Evolutionary conservation across 2,329 filamentous ascomycete species (phyloP), one percentile per base, ranked within the genome.

Genomic region (Didymosphaeria variabile): DNA sequence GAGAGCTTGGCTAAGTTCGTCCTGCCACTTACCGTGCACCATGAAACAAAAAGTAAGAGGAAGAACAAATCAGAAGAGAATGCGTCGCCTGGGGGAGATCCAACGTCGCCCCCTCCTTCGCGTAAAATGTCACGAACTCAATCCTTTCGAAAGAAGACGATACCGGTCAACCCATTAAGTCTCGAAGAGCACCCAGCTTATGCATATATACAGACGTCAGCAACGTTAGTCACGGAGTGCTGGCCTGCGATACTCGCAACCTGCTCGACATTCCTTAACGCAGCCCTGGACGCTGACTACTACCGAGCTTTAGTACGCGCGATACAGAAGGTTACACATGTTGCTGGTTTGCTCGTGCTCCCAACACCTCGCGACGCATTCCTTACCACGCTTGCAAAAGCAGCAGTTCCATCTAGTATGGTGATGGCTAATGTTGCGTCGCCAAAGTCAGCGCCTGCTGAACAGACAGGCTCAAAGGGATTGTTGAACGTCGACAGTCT

Each of bases 171-270:
- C 75, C 95, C 95, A 2, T 81, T 99, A 3, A 84, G 85, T 1
- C 79, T 97, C 8, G 87, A 90, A 62, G 88, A 91, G 42, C 92
- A 96, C 72, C 86, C 91, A 0, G 83, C 93, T 9, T 85, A 89
- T 55, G 76, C 83, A 1, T 90, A 93, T 53, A 88, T 98, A 59
- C 87, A 89, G 71, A 88, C 88, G 1, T 94, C 92, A 69, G 92
- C 93, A 13, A 86, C 86, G 10, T 90, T 99, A 57, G 91, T 99
- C 26, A 92, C 96, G 4, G 87, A 92, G 67, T 98, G 94, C 76
- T 99, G 95, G 95, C 95, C 95, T 50, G 95, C 95, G 13, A 90
- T 98, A 42, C 86, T 99, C 52, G 94, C 95, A 1, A 95, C 93
- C 1, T 97, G 93, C 70, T 99, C 95, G 0, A 97, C 94, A 0